Percentiles rank a stretch among this genome's conserved stretches.
Evolutionary conservation across 2,329 filamentous ascomycete genomes (phyloP).

Genomic region (Harringtonia aguacate): DNA sequence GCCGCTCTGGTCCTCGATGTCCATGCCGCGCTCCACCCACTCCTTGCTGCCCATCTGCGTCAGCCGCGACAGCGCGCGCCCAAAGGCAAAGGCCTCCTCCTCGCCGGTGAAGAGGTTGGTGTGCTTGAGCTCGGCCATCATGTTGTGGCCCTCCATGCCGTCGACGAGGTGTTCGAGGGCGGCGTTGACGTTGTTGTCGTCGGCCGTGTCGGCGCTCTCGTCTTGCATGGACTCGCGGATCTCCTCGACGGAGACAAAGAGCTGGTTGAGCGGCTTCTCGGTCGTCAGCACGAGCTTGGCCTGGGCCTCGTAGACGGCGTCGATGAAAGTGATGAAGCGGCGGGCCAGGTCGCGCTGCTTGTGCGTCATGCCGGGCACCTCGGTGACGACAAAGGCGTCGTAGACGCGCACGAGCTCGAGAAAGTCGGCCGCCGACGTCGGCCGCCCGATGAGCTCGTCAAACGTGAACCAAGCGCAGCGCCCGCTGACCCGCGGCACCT

Average conservation of each 20-base stretch:
- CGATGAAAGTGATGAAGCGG: conserved; percentile 94
- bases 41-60: conserved; percentile 89
- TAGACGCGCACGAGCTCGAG: conserved; percentile 84
- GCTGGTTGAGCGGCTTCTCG: conserved; percentile 69
- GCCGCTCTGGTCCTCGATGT: conserved; percentile 49
- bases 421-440: conserved; percentile 90
- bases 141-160: conserved; percentile 63
- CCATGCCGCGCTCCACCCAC: conserved; percentile 81
- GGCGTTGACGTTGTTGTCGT: conserved; percentile 42
- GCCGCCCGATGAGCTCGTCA: conserved; percentile 76
- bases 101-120: conserved; percentile 85
- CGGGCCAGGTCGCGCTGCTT: conserved; percentile 77
- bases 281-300: conserved; percentile 95
- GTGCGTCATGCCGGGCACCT: conserved; percentile 85
- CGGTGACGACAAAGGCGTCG: conserved; percentile 84
- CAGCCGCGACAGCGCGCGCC: conserved; percentile 71
- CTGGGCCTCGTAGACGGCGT: conserved; percentile 85
- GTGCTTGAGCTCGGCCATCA: conserved; percentile 70
- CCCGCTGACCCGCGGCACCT: conserved; percentile 79
- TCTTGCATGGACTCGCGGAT: conserved; percentile 45
- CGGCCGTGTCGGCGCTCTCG: conserved; percentile 15
- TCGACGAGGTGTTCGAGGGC: conserved; percentile 76
- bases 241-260: conserved; percentile 71
- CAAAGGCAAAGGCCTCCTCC: conserved; percentile 95
- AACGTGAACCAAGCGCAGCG: conserved; percentile 87